Base-by-base conservation (phyloP, 495 filamentous ascomycete species). In the Xylaria nigripes region DNA sequence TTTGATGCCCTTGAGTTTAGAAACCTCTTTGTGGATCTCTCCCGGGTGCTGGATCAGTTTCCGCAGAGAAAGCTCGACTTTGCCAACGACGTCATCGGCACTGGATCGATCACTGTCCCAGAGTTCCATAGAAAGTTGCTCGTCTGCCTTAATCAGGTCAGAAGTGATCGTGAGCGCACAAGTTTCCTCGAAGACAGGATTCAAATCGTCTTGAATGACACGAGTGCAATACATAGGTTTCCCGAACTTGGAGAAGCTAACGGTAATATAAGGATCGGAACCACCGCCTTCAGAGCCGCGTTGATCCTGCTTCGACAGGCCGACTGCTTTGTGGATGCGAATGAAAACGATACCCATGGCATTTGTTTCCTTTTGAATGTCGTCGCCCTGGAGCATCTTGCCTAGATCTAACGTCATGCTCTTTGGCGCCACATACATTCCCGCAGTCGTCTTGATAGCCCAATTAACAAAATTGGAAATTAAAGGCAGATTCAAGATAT, bases 141-240 rank as follows among this genome's bases (percentile, higher is more conserved):
- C 92, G 51, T 93, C 82, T 0, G 87, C 91, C 70, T 94, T 95
- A 71, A 97, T 90, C 41, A 92, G 74, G 47, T 95, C 89, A 0
- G 90, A 78, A 6, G 86, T 92, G 3, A 97, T 86, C 6, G 94
- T 74, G 21, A 96, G 71, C 19, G 89, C 90, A n/a, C 89, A 85
- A 21, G 80, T 87, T 69, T 96, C 92, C 62, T 91, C 85, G 79
- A 92, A 97, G 6, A 96, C 81, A 0, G 92, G 92, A 61, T 97
- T 96, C 38, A 97, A 76, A 59, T 96, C 88, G 65, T 96, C 91
- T 13, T 89, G 86, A 52, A 97, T 96, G 25, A 97, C 90, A 25
- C 92, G 82, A 10, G 92, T 96, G 67, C 90, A 95, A 66, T 96
- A 96, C 86, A 95, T 95, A 10, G 91, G 92, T 73, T 97, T 97